Conservation (phyloP, 345 rosid species). For the Heritiera fomes region DNA sequence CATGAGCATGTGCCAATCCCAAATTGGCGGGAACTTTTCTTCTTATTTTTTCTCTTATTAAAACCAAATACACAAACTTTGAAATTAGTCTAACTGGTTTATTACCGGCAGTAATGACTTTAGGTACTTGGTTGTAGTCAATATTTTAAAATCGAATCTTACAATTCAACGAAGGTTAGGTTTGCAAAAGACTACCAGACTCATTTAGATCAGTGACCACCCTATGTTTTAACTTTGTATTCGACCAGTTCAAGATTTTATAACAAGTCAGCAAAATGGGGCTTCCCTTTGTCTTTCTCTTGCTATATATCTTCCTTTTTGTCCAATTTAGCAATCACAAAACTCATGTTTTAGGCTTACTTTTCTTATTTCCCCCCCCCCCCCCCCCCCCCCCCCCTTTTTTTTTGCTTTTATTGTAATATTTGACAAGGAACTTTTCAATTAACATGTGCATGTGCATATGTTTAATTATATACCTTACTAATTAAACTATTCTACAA, state of each 20-base stretch:
- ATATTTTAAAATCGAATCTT: constrained; percentile 3
- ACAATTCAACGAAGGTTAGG: neutral
- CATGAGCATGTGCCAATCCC: constrained; percentile 7
- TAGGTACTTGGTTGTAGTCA: constrained; percentile 16
- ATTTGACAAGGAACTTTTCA: neutral
- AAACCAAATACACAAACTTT: neutral
- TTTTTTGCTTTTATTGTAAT: neutral
- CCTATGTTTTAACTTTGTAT: neutral
- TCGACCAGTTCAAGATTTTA: neutral
- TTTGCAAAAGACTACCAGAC: constrained; percentile 10
- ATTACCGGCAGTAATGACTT: neutral
- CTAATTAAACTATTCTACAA: neutral
- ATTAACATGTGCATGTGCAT: neutral
- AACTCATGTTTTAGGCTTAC: neutral
- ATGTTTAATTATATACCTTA: neutral
- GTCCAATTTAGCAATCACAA: neutral
- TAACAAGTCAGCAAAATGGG: constrained; percentile 15
- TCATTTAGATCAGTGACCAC: constrained; percentile 21
- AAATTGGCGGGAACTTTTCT: neutral
- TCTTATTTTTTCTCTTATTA: neutral
- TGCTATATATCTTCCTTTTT: neutral
- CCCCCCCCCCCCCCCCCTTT: neutral
- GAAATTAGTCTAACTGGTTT: constrained; percentile 22
- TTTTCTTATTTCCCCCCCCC: neutral
- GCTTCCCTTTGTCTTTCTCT: constrained; percentile 4